Evolutionary conservation across 495 filamentous ascomycete genomes (phyloP), one percentile per base, ranked within the genome.

Genomic region (Elaphomyces granulatus): DNA sequence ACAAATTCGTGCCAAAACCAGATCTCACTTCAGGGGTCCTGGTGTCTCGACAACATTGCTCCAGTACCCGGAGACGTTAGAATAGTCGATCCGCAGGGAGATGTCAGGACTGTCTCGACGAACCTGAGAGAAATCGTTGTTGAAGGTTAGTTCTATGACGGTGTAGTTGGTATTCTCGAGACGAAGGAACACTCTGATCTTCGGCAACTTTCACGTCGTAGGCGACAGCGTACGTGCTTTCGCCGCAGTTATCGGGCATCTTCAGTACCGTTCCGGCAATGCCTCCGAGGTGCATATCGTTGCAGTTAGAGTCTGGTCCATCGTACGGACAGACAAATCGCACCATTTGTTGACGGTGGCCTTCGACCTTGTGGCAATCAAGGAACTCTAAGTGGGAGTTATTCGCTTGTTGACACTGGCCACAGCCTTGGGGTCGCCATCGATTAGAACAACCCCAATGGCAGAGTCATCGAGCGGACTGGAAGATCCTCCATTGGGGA

Each of bases 211-310:
- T 12, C 8, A 39, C 10, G 6, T 8, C n/a, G 3, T 17, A 7
- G 12, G 16, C 37, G 3, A 39, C 37, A 6, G 37, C 37, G 17
- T 39, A 39, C 21, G 8, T 6, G 3, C 37, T 26, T 15, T 20
- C 20, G 7, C 37, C 37, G 21, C 37, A 39, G 37, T 30, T 12
- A 7, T 30, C 21, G 8, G 37, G 37, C 37, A 39, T 39, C 7
- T 16, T 8, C 16, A 39, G 10, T 12, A 39, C 21, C 14, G 37
- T 39, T 6, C 37, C 37, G 8, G 12, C 37, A 8, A 39, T 6
- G 7, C 37, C 37, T 17, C 16, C 19, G 6, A 23, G 18, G 15
- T 28, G 16, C 3, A 39, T 17, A 16, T 39, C 18, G 6, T 39
- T 26, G 14, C 37, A 39, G 37, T 39, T 39, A 6, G 8, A 15